Evolutionary conservation across 306 rosid species (phyloP), one percentile per base, ranked within the genome.

Genomic region (Cicer yamashitae): DNA sequence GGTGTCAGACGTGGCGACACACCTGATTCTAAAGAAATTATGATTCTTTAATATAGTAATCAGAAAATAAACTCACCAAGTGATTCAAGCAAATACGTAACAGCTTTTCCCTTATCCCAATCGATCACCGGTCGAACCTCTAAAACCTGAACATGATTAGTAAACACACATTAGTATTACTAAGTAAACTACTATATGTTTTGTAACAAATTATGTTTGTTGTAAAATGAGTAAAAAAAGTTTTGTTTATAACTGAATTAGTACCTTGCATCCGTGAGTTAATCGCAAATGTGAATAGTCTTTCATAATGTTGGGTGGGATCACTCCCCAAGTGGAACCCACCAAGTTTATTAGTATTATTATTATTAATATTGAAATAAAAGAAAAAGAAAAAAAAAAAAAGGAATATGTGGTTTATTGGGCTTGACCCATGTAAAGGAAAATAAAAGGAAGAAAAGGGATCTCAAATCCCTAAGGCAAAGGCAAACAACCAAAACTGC

Each of bases 61-160:
- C 13, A 39, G 43, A 59, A 63, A 54, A 66, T 61, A 38, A 75
- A 79, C 88, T 83, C 80, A 92, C 99, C 98, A 73, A 96, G 96
- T 70, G 99, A 89, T 66, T 96, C 90, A 1, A 96, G 98, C 64
- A 96, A 86, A 87, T 90, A 96, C 10, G 90, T 88, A 59, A 96
- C 97, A 18, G 98, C 96, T 81, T 91, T 96, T 59, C 99, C 99
- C 82, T 96, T 96, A 81, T 96, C 90, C 99, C 99, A 96, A 80
- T 87, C 63, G 67, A 96, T 90, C 81, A 76, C 85, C 0, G 99
- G 99, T 18, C 98, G 92, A 17, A 96, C 93, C 86, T 96, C 99
- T 82, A 96, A 86, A 83, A 96, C 99, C 99, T 96, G 62, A 70
- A 81, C 11, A 60, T 34, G 9, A 79, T 11, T 34, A 12, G 61